Percentiles rank a stretch among this genome's conserved stretches.
phyloP scores from a whole-genome alignment of 169 alveolate genomes.

The Plasmodium vinckei region DNA sequence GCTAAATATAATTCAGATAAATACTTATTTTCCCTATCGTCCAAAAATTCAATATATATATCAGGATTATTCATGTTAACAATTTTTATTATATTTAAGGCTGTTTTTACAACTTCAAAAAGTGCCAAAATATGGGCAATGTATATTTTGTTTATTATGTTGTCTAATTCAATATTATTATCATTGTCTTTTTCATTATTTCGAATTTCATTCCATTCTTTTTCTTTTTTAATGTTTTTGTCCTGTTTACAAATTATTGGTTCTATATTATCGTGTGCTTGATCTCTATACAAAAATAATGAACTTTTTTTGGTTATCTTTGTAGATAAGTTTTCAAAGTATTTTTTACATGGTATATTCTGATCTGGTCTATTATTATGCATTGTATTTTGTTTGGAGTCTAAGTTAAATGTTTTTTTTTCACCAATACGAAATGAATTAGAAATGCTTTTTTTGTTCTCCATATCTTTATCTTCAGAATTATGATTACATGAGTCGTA shows the following conservation, averaged over 20 bases:
- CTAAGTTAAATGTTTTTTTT: not conserved
- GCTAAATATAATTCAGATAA: constrained; percentile 16
- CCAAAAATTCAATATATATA: constrained; percentile 46
- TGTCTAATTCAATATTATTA: constrained; percentile 6
- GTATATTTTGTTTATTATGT: constrained; percentile 34
- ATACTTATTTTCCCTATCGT: constrained; percentile 18
- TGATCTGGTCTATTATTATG: not conserved
- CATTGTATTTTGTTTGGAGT: not conserved
- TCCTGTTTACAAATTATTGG: not conserved
- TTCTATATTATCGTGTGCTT: not conserved
- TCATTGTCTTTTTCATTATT: not conserved
- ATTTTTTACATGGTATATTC: not conserved
- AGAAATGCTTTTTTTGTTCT: not conserved
- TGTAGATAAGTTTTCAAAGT: not conserved
- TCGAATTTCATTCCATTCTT: not conserved
- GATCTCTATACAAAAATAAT: not conserved
- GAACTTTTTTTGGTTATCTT: not conserved
- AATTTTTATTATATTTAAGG: constrained; percentile 49
- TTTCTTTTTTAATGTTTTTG: not conserved
- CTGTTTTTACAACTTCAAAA: constrained; percentile 53
- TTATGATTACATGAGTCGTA: not conserved
- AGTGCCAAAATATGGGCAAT: constrained; percentile 50
- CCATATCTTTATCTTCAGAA: not conserved
- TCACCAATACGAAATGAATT: not conserved
- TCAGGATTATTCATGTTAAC: constrained; percentile 42